A percentile compares a stretch with the other conserved stretches of the same genome.
phyloP scores from a whole-genome alignment of 257 asterid genomes.

The Solanum chmielewskii region DNA sequence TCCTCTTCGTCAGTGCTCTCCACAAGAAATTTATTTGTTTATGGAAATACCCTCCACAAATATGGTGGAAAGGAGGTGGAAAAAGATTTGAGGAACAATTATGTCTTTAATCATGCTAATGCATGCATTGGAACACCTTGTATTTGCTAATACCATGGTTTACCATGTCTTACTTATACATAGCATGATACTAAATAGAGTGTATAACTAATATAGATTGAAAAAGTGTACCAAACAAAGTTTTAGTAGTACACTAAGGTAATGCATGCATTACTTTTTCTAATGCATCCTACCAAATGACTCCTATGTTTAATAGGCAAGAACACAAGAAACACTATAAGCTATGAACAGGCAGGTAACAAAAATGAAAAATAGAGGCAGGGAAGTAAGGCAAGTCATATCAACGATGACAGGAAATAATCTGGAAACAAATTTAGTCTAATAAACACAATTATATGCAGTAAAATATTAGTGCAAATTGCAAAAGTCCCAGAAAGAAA shows the following conservation, averaged over 20 bases:
- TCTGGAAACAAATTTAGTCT: background rate
- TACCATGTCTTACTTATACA: background rate
- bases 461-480: background rate
- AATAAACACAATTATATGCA: background rate
- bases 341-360: background rate
- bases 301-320: background rate
- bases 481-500: background rate
- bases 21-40: background rate
- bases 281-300: background rate
- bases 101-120: background rate
- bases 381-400: background rate
- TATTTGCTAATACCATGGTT: background rate
- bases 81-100: background rate
- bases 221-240: background rate
- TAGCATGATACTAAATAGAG: background rate
- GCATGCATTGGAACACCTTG: background rate
- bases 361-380: background rate
- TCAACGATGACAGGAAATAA: background rate
- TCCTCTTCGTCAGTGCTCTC: background rate
- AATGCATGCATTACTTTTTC: background rate
- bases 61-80: background rate
- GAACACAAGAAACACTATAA: background rate
- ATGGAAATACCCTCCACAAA: background rate
- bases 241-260: background rate
- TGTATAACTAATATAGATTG: background rate